Percentiles rank a stretch among this genome's conserved stretches.
Evolutionary conservation across 2,329 filamentous ascomycete species (phyloP).

Genomic region (Trichoderma aggressivum): DNA sequence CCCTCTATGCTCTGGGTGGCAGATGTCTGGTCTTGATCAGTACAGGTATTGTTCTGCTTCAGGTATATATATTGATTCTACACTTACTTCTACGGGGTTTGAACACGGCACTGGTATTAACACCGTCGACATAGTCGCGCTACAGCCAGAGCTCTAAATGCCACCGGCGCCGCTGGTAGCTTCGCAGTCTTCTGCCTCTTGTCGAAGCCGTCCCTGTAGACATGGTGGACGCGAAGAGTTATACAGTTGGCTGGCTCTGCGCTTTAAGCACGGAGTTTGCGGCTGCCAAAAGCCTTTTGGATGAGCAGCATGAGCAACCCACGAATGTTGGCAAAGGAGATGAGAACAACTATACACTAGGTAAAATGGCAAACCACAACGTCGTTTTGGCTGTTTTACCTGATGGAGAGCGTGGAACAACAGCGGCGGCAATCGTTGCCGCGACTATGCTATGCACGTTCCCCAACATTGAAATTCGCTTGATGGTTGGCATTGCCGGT

Average conservation of each 20-base stretch:
- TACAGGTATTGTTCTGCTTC: no score
- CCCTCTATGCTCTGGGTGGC: not conserved
- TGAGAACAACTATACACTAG: not conserved
- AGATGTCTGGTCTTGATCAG: not conserved
- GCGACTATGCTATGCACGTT: not conserved
- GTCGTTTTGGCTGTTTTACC: not conserved
- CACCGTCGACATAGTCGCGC: no score
- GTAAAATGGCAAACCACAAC: not conserved
- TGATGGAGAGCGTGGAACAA: not conserved
- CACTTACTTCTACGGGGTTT: not conserved
- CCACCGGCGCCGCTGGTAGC: not conserved
- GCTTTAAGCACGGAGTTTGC: not conserved
- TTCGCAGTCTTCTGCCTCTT: not conserved
- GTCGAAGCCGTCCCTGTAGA: not conserved
- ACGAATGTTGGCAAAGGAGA: not conserved
- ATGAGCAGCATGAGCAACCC: not conserved
- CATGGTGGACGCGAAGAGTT: not conserved
- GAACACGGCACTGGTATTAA: not conserved
- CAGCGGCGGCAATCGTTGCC: accelerated
- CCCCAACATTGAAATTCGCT: not conserved
- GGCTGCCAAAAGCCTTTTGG: not conserved
- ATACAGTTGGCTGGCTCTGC: not conserved
- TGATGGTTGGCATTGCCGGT: not conserved
- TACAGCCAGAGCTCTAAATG: no score
- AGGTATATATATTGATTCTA: not conserved